Conservation (phyloP, 768 basidiomycete genomes). For the Neoboletus subvelutipes region DNA sequence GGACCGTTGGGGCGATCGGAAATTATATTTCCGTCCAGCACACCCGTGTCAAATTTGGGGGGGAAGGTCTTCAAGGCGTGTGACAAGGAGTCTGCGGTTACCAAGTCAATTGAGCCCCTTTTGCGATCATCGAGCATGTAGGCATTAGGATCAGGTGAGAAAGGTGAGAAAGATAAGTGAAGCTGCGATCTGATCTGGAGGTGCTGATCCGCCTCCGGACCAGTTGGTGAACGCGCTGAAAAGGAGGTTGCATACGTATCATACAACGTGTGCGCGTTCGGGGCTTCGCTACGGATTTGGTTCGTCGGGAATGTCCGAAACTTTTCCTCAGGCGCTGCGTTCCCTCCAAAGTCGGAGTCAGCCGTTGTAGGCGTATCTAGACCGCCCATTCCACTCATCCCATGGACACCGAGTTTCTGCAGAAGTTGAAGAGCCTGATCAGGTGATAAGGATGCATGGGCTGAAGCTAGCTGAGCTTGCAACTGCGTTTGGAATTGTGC, state of each 20-base stretch:
- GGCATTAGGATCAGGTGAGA: conserved; percentile 72
- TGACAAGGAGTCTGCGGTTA: conserved; percentile 43
- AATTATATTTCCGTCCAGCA: conserved; percentile 38
- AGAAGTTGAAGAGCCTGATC: conserved; percentile 65
- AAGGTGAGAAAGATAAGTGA: conserved; percentile 59
- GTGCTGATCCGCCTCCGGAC: conserved; percentile 18
- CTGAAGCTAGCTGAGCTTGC: conserved; percentile 32
- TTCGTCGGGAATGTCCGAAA: conserved; percentile 19
- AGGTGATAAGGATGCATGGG: conserved; percentile 41
- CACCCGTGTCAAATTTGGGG: conserved; percentile 45
- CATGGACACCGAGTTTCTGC: conserved; percentile 51
- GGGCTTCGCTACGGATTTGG: conserved; percentile 20
- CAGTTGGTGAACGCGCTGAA: conserved; percentile 12
- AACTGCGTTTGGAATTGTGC: conserved; percentile 39
- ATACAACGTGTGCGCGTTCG: conserved; percentile 15
- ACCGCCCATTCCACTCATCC: conserved; percentile 31
- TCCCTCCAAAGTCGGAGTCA: conserved; percentile 18
- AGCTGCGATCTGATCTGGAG: conserved; percentile 21
- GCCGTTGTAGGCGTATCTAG: conserved; percentile 8
- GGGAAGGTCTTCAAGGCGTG: conserved; percentile 51
- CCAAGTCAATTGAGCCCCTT: conserved; percentile 37
- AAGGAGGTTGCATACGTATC: conserved; percentile 24
- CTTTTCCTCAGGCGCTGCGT: conserved; percentile 25
- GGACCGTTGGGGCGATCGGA: conserved; percentile 43
- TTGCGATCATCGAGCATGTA: conserved; percentile 36